Conservation (phyloP, 2,329 filamentous ascomycete species). For the Huntiella moniliformis region DNA sequence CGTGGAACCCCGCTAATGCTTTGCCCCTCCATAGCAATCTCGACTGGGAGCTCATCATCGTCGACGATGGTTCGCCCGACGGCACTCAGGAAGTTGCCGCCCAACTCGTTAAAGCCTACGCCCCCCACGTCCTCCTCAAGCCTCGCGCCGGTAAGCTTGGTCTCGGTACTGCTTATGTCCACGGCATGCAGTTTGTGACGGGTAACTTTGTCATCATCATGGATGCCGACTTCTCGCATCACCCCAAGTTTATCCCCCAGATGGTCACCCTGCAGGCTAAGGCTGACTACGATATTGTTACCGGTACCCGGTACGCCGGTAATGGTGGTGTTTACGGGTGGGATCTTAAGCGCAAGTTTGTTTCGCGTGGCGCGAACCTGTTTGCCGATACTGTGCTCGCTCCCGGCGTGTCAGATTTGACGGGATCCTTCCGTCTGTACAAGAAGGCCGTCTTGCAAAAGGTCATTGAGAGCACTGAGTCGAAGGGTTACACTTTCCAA, state of each 20-base stretch:
- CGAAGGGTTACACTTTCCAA: constrained; percentile 96
- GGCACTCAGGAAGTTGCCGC: constrained; percentile 79
- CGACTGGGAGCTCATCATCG: constrained; percentile 93
- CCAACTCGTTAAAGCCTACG: constrained; percentile 76
- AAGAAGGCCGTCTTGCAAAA: constrained; percentile 78
- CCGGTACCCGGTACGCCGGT: constrained; percentile 82
- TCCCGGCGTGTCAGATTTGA: constrained; percentile 88
- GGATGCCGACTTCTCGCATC: constrained; percentile 98
- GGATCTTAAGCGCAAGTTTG: constrained; percentile 81
- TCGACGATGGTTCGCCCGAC: constrained; percentile 95
- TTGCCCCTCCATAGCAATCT: constrained; percentile 43
- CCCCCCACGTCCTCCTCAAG: constrained; percentile 63
- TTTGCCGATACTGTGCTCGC: constrained; percentile 88
- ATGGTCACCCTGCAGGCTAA: constrained; percentile 71
- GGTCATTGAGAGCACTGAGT: constrained; percentile 78
- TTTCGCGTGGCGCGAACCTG: constrained; percentile 74
- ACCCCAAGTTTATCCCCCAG: constrained; percentile 93
- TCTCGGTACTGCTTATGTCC: constrained; percentile 91
- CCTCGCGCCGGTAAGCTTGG: constrained; percentile 86
- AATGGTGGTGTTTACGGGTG: constrained; percentile 85
- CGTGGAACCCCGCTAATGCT: background rate
- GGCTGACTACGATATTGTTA: constrained; percentile 85
- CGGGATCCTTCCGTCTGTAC: constrained; percentile 85
- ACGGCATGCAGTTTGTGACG: constrained; percentile 73
- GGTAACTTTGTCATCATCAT: constrained; percentile 99